These are phyloP conservation scores for Globisporangium uncinulatum DNA, from an alignment of 352 stramenopile species.

Conservation along the genomic window DNA sequence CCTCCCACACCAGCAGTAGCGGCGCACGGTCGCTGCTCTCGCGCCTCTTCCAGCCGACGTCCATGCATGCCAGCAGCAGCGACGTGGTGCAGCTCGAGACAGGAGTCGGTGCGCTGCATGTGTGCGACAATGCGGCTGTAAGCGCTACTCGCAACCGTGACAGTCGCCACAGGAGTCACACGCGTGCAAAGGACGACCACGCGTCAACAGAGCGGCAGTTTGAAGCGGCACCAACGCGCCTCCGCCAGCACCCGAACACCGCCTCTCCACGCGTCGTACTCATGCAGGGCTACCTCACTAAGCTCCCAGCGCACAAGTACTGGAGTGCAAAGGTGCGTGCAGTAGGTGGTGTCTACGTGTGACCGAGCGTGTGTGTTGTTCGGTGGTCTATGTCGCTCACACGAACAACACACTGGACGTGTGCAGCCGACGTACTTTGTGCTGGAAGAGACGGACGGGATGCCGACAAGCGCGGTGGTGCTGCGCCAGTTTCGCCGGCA, in stretches of 20 bases:
- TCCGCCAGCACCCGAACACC: background rate
- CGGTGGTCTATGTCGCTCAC: too few relatives aligned
- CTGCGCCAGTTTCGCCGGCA: conserved; percentile 49
- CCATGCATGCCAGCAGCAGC: background rate
- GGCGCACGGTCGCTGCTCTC: conserved; percentile 16
- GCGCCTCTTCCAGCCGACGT: conserved; percentile 19
- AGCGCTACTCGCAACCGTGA: background rate
- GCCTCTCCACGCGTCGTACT: conserved; percentile 28
- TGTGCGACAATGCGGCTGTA: conserved; percentile 1
- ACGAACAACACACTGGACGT: too few relatives aligned
- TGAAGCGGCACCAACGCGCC: too few relatives aligned
- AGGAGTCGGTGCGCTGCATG: conserved; percentile 1
- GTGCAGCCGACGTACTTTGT: conserved; percentile 45
- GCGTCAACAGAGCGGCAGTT: too few relatives aligned
- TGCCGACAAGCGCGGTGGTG: conserved; percentile 19
- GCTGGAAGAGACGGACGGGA: conserved; percentile 27
- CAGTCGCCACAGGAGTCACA: background rate
- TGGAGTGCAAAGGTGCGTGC: conserved; percentile 44
- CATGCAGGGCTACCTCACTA: conserved; percentile 44
- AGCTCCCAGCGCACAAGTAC: conserved; percentile 47
- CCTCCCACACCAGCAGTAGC: conserved; percentile 1
- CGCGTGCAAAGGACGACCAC: too few relatives aligned
- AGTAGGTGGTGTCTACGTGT: background rate
- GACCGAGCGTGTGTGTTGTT: background rate
- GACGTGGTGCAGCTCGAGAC: conserved; percentile 5